Evolutionary conservation across 1,139 yeast species (phyloP), one percentile per base, ranked within the genome.

Genomic region (Taiozyma sp.): DNA sequence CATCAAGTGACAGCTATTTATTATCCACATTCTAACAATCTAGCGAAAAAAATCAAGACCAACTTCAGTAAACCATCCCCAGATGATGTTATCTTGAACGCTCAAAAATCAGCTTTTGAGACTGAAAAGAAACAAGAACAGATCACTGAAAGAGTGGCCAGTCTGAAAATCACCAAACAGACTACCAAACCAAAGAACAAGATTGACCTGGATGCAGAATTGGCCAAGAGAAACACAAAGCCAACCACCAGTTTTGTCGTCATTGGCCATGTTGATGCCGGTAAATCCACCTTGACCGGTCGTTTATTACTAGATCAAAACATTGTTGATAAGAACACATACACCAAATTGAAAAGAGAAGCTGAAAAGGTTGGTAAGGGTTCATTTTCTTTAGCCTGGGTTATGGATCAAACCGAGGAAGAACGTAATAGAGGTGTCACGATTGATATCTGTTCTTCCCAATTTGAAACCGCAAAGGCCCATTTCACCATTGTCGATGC

Each of bases 261-360:
- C 4, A 82, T 88, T 55, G 99, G 99, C 3, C 99, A 95, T 70
- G 98, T 95, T 21, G 99, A 95, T 70, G 96, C 98, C 0, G 99
- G 99, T 11, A 95, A 95, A 66, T 89, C 97, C 3, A 95, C 99
- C 0, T 72, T 95, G 37, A 86, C 95, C 81, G 99, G 99, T 9
- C 74, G 99, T 52, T 68, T 95, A 44, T 67, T 95, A 43, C 84
- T 84, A 53, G 98, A 93, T 61, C 72, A 82, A 24, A 91, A 95
- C 6, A 85, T 87, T 2, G 88, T 95, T 6, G 93, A 88, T 61
- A 80, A 84, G 46, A 81, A 83, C 52, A 81, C 89, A 0, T 80
- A 91, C 26, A 83, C 87, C 62, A 88, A 86, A 63, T 72, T 88
- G 55, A 81, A 88, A 50, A 81, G 83, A 58, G 97, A 93, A 62